Conservation (phyloP, 805 yeast genomes). For the Candida parachauliodes region DNA sequence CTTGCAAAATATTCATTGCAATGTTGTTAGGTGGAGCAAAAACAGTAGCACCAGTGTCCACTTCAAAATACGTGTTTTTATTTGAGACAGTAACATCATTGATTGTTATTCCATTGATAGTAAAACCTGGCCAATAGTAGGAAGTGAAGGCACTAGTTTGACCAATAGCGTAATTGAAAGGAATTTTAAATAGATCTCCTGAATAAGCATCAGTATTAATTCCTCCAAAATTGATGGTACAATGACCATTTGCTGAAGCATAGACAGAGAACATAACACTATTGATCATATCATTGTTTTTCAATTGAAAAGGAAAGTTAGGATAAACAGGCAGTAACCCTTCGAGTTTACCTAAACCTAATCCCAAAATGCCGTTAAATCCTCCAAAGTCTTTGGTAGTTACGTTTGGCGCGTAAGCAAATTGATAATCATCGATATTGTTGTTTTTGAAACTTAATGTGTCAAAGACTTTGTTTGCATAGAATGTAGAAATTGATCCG, state of each 20-base stretch:
- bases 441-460: slow-evolving; percentile 4
- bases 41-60: slow-evolving; percentile 17
- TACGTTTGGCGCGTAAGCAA: slow-evolving; percentile 3
- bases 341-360: slow-evolving; percentile 13
- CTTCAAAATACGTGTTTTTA: slow-evolving; percentile 13
- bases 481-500: slow-evolving; percentile 3
- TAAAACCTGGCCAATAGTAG: slow-evolving; percentile 11
- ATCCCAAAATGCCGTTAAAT: slow-evolving; percentile 15
- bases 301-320: slow-evolving; percentile 15
- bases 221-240: slow-evolving; percentile 20
- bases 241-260: slow-evolving; percentile 7
- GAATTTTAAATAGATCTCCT: slow-evolving; percentile 14
- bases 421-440: not conserved
- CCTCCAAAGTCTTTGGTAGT: slow-evolving; percentile 3
- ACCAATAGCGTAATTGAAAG: slow-evolving; percentile 13
- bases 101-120: slow-evolving; percentile 12
- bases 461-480: slow-evolving; percentile 1
- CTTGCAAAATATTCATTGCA: slow-evolving; percentile 12
- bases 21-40: slow-evolving; percentile 14
- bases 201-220: slow-evolving; percentile 18
- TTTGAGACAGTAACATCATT: slow-evolving; percentile 10
- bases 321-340: slow-evolving; percentile 11
- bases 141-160: slow-evolving; percentile 7
- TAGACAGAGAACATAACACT: slow-evolving; percentile 13
- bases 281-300: slow-evolving; percentile 10